Percentiles rank a stretch among this genome's conserved stretches.
These are phyloP conservation scores for Rhodotorula sp. DNA, from an alignment of 1,284 basidiomycete genomes.

Conservation along the genomic window DNA sequence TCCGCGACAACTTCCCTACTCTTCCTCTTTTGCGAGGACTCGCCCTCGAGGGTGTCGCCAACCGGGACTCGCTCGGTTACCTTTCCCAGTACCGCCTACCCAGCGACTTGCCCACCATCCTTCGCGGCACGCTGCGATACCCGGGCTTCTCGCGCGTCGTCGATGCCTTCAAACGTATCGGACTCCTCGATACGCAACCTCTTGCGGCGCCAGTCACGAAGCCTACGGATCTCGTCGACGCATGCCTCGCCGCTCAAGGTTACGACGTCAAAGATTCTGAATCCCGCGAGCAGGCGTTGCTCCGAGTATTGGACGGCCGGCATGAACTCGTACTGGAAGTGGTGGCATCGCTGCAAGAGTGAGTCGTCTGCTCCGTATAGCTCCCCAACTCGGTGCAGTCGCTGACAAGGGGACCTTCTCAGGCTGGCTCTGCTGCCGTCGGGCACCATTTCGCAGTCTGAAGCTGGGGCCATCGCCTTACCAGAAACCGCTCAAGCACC, in stretches of 20 bases:
- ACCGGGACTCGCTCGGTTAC: conserved; percentile 81
- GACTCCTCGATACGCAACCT: conserved; percentile 61
- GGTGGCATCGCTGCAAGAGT: conserved; percentile 12
- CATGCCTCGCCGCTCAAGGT: conserved; percentile 43
- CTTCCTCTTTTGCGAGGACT: conserved; percentile 69
- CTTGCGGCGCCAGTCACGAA: conserved; percentile 38
- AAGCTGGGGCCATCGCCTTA: conserved; percentile 54
- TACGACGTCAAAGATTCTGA: conserved; percentile 12
- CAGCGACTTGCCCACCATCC: conserved; percentile 62
- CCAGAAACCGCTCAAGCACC: conserved; percentile 59
- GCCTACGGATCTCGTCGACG: conserved; percentile 43
- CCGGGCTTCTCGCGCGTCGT: conserved; percentile 74
- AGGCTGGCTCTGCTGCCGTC: conserved; percentile 52
- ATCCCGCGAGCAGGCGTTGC: not conserved
- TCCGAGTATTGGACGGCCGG: not conserved
- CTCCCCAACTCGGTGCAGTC: not conserved
- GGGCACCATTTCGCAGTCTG: conserved; percentile 46
- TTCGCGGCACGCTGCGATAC: conserved; percentile 87
- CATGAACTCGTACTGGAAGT: not conserved
- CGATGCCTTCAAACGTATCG: conserved; percentile 73
- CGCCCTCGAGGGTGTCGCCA: conserved; percentile 81
- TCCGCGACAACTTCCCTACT: conserved; percentile 62
- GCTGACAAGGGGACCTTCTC: conserved; percentile 43
- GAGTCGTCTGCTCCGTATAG: not conserved
- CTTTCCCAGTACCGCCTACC: conserved; percentile 68